A percentile compares a stretch with the other conserved stretches of the same genome.
Conservation (phyloP, 352 stramenopile genomes). For the Phytophthora ohioensis region DNA sequence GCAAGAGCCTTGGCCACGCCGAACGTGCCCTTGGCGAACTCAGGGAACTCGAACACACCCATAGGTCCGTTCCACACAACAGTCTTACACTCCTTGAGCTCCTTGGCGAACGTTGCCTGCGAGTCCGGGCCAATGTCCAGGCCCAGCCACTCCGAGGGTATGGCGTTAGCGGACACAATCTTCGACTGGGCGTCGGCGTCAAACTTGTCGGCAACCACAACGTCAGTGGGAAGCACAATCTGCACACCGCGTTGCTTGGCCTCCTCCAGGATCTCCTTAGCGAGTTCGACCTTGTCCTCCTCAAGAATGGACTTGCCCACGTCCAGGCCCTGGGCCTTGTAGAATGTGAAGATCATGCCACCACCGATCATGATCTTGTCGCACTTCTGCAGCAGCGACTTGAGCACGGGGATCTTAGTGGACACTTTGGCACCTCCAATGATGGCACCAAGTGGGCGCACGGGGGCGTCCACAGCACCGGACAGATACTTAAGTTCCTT, state of each 20-base stretch:
- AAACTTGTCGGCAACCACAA: conserved; percentile 94
- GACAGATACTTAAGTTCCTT: conserved; percentile 98
- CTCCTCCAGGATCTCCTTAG: conserved; percentile 91
- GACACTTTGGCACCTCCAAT: conserved; percentile 97
- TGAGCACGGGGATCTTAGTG: conserved; percentile 97
- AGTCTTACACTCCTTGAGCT: conserved; percentile 93
- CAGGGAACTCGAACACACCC: conserved; percentile 98
- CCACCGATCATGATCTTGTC: conserved; percentile 97
- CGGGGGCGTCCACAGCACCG: conserved; percentile 88
- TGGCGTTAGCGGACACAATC: conserved; percentile 79
- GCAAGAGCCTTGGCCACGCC: conserved; percentile 93
- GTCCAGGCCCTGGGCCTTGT: conserved; percentile 95
- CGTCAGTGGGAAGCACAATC: conserved; percentile 94
- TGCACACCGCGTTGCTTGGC: conserved; percentile 90
- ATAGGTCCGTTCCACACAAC: conserved; percentile 96
- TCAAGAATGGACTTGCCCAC: conserved; percentile 96
- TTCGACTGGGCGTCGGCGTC: conserved; percentile 70
- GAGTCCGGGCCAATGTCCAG: conserved; percentile 87
- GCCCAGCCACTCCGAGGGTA: conserved; percentile 97
- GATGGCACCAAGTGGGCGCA: conserved; percentile 95
- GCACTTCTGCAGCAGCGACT: conserved; percentile 95
- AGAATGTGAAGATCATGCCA: conserved; percentile 98
- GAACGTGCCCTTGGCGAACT: conserved; percentile 96
- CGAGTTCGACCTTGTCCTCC: conserved; percentile 94
- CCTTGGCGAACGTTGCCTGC: conserved; percentile 69